These are phyloP conservation scores for Rhododendron ovatum DNA, from an alignment of 148 eudicot genomes.

Conservation along the genomic window DNA sequence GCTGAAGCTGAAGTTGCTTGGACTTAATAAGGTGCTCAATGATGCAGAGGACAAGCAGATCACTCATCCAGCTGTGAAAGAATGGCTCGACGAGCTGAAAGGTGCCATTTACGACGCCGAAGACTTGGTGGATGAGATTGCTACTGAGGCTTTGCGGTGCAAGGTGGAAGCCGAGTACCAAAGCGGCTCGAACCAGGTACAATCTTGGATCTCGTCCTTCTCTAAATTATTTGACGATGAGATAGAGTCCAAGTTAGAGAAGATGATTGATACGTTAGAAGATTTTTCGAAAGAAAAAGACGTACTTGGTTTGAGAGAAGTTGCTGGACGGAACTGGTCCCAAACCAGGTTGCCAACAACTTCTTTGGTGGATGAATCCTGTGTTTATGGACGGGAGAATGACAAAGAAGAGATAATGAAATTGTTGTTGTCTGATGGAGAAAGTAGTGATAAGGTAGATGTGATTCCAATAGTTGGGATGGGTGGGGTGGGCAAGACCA, in stretches of 20 bases:
- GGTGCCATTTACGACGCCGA: not conserved
- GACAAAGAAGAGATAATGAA: not conserved
- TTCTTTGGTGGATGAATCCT: not conserved
- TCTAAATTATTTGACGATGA: too few species aligned
- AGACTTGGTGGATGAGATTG: not conserved
- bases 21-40: not conserved
- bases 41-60: not conserved
- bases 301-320: not conserved
- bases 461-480: slow-evolving; percentile 3
- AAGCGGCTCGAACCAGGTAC: too few species aligned
- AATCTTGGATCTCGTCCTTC: too few species aligned
- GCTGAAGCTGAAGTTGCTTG: not conserved
- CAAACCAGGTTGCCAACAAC: not conserved
- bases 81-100: not conserved
- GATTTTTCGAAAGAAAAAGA: too few species aligned
- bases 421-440: too few species aligned
- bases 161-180: too few species aligned
- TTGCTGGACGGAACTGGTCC: not conserved
- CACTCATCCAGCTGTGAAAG: not conserved
- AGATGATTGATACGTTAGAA: too few species aligned
- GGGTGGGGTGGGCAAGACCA: not conserved
- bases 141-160: too few species aligned
- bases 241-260: too few species aligned
- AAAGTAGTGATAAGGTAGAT: not conserved
- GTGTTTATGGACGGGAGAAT: not conserved